Base-by-base conservation (phyloP, 768 basidiomycete genomes). In the Leccinum fibrillosum region DNA sequence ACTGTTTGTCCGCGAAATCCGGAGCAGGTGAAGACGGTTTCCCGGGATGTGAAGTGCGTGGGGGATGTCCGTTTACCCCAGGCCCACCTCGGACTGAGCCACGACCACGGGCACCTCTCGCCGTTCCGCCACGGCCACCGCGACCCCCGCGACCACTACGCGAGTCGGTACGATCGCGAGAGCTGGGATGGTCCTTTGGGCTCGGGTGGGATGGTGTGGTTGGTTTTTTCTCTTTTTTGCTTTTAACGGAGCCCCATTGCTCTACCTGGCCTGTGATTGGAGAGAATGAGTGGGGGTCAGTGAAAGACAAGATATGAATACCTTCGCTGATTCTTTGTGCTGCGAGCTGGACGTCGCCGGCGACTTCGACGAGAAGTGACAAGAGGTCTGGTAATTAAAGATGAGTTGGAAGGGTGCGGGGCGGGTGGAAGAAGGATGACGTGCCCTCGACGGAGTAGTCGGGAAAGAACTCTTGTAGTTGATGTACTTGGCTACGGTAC, bases 181-280 rank as follows among this genome's bases (percentile, higher is more conserved):
- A 34, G 8, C 37, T 5, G 47, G 61, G 59, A 7, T 66, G 65
- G 25, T 88, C 82, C 73, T 85, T 89, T 51, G 85, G 70, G 47
- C 67, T 61, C 42, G 76, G 52, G 44, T 81, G 78, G 39, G 74
- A 52, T 30, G 78, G 45, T 19, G 77, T 52, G 12, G 80, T 65
- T 0, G 62, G 47, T 75, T 90, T 92, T 80, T 92, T 92, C 73
- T 93, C 90, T 78, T 91, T 94, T 83, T 92, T 93, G 73, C 84
- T 87, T 61, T 84, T 84, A 57, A 92, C 91, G 55, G 89, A 84
- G 53, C 83, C 90, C 91, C 91, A 94, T 67, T 87, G 89, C 70
- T 86, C 84, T 49, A 81, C 88, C 63, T 79, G 78, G 67, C 91
- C 91, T 93, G 69, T 53, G 52, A 55, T 34, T 58, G 25, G 35